Percentiles rank a stretch among this genome's conserved stretches.
Evolutionary conservation across 345 rosid species (phyloP).

Genomic region (Hibiscus syriacus): DNA sequence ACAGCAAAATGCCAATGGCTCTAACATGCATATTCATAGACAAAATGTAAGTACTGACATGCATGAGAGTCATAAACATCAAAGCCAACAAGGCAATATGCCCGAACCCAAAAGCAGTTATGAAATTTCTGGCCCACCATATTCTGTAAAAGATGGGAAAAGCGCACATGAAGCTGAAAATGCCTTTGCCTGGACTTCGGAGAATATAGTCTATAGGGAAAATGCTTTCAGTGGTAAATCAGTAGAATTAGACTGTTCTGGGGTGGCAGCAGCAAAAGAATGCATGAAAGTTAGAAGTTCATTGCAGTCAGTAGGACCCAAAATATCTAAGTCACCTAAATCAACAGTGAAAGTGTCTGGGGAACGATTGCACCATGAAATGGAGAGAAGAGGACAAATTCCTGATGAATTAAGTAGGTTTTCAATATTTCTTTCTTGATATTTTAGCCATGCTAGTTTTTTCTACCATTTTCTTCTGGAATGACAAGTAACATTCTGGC

Average conservation of each 20-base stretch:
- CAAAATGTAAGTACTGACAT: constrained; percentile 18
- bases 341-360: constrained; percentile 23
- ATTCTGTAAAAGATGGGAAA: constrained; percentile 21
- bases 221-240: constrained; percentile 11
- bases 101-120: constrained; percentile 29
- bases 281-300: constrained; percentile 17
- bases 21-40: constrained; percentile 23
- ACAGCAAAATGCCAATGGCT: constrained; percentile 29
- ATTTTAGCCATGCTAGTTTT: not conserved
- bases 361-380: constrained; percentile 30
- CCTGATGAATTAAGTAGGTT: constrained; percentile 33
- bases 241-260: constrained; percentile 11
- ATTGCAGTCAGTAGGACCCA: constrained; percentile 20
- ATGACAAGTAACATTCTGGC: constrained; percentile 16
- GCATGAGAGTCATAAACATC: constrained; percentile 27
- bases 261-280: constrained; percentile 12
- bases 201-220: constrained; percentile 8
- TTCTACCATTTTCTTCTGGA: constrained; percentile 18
- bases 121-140: constrained; percentile 22
- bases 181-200: constrained; percentile 6
- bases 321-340: constrained; percentile 27
- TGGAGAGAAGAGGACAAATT: constrained; percentile 32
- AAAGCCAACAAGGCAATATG: constrained; percentile 18
- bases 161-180: constrained; percentile 14
- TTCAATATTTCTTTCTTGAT: constrained; percentile 8